phyloP scores from a whole-genome alignment of 169 alveolate species.

The Cytauxzoon felis region DNA sequence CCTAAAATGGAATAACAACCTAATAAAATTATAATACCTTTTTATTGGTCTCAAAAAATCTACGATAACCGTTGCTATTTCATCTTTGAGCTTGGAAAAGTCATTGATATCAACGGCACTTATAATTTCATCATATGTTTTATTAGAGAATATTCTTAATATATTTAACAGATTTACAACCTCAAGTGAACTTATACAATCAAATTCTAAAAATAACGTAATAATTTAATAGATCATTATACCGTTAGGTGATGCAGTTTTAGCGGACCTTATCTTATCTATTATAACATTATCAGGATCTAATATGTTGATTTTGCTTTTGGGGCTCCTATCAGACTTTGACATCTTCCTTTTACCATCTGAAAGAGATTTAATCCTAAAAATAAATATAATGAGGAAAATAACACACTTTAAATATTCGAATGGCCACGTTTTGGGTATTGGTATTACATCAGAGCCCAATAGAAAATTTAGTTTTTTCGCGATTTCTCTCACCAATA shows the following conservation, averaged over 20 bases:
- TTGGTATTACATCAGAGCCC: slow-evolving; percentile 1
- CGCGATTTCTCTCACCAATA: slow-evolving; percentile 38
- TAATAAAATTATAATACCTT: not conserved
- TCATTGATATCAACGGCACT: not conserved
- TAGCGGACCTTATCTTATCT: slow-evolving; percentile 34
- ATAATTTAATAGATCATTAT: not conserved
- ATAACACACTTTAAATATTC: slow-evolving; percentile 22
- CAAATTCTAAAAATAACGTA: not conserved
- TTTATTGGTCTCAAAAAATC: slow-evolving; percentile 17
- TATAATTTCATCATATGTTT: not conserved
- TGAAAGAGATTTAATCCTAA: slow-evolving; percentile 56
- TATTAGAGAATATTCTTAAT: slow-evolving; percentile 27
- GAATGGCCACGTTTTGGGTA: slow-evolving; percentile 6
- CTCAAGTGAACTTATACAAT: slow-evolving; percentile 18
- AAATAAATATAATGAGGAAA: not conserved
- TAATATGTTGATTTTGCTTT: slow-evolving; percentile 13
- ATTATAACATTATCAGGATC: slow-evolving; percentile 27
- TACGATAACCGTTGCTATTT: slow-evolving; percentile 10
- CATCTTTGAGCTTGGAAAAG: slow-evolving; percentile 15
- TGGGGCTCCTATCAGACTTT: slow-evolving; percentile 5
- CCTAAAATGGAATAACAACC: not conserved
- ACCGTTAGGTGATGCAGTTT: slow-evolving; percentile 34
- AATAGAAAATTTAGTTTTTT: slow-evolving; percentile 25
- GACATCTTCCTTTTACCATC: slow-evolving; percentile 58
- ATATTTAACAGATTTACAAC: slow-evolving; percentile 26